Evolutionary conservation across 2,329 filamentous ascomycete species (phyloP).

Genomic region (Fusarium sororula): DNA sequence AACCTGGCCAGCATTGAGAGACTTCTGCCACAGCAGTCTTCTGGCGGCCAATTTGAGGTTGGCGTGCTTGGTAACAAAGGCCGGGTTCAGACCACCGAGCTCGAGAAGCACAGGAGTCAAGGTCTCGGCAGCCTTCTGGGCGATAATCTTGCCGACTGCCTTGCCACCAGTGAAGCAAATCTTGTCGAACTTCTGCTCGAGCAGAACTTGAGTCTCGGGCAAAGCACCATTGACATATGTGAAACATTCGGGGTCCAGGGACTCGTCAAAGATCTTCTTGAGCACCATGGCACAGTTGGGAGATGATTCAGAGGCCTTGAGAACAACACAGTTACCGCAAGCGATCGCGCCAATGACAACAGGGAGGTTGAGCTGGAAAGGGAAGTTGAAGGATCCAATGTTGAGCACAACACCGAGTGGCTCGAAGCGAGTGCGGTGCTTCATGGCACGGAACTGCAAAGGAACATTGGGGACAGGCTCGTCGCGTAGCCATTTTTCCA

Average conservation of each 20-base stretch:
- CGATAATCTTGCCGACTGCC: slow-evolving; percentile 83
- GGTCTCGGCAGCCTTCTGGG: slow-evolving; percentile 87
- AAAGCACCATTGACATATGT: slow-evolving; percentile 82
- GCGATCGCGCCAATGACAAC: slow-evolving; percentile 90
- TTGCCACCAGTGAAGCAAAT: slow-evolving; percentile 93
- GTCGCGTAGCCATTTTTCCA: slow-evolving; percentile 85
- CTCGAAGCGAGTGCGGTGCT: slow-evolving; percentile 83
- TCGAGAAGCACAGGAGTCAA: slow-evolving; percentile 90
- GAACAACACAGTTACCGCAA: slow-evolving; percentile 86
- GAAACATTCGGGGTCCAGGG: slow-evolving; percentile 82
- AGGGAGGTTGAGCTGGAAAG: slow-evolving; percentile 79
- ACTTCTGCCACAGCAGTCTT: slow-evolving; percentile 89
- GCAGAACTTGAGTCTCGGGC: slow-evolving; percentile 80
- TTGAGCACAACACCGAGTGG: slow-evolving; percentile 85
- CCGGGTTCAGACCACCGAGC: slow-evolving; percentile 90
- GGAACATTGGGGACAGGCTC: slow-evolving; percentile 77
- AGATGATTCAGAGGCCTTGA: slow-evolving; percentile 91
- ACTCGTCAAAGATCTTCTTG: slow-evolving; percentile 78
- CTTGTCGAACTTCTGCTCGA: slow-evolving; percentile 95
- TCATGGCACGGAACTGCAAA: slow-evolving; percentile 73
- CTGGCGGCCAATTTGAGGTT: slow-evolving; percentile 83
- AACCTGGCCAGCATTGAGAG: slow-evolving; percentile 86
- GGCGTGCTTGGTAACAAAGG: slow-evolving; percentile 86
- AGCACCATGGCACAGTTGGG: slow-evolving; percentile 80
- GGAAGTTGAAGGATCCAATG: slow-evolving; percentile 95